phyloP scores from a whole-genome alignment of 305 asterid genomes.

The Solanum hybrid region DNA sequence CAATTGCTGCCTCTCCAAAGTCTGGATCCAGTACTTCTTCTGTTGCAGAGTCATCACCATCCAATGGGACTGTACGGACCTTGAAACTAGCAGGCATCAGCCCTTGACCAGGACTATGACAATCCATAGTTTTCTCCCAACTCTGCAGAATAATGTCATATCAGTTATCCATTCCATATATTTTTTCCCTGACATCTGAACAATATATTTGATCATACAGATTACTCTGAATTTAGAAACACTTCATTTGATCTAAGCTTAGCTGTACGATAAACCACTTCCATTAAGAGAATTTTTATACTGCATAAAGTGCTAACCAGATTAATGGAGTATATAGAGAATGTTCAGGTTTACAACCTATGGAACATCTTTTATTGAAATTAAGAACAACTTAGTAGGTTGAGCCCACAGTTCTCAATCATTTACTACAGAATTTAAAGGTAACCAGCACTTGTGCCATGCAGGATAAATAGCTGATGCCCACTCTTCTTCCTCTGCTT shows the following conservation, averaged over 20 bases:
- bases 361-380: background rate
- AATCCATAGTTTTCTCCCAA: slow-evolving; percentile 80
- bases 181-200: background rate
- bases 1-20: slow-evolving; percentile 80
- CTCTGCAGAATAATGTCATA: slow-evolving; percentile 30
- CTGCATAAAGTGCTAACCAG: background rate
- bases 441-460: background rate
- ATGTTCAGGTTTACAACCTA: background rate
- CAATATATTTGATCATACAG: background rate
- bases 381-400: background rate
- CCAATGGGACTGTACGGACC: slow-evolving; percentile 56
- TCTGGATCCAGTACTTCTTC: slow-evolving; percentile 74
- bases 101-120: slow-evolving; percentile 80
- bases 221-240: background rate
- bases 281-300: background rate
- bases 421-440: background rate
- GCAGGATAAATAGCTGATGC: background rate
- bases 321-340: background rate
- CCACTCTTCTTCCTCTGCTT: background rate
- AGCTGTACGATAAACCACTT: background rate
- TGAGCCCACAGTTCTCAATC: background rate
- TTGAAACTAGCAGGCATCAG: slow-evolving; percentile 78
- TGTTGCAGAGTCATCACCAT: slow-evolving; percentile 46
- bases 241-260: slow-evolving; percentile 1
- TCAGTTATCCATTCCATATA: background rate